Evolutionary conservation across 1,284 basidiomycete genomes (phyloP), one percentile per base, ranked within the genome.

Genomic region (Trametes sp.): DNA sequence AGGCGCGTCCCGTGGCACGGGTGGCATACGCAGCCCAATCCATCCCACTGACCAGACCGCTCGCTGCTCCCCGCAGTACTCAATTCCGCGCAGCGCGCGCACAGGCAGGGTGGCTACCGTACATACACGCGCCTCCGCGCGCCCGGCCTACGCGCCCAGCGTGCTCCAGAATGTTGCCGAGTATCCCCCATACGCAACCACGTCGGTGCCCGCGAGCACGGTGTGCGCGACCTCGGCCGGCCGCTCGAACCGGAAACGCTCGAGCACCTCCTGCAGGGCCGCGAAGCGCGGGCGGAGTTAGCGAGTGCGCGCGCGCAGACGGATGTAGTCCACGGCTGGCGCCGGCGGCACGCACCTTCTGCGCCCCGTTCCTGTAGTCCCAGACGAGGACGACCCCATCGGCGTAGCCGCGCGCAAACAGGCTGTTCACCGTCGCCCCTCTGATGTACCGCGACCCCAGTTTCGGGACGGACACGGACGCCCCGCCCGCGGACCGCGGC

Each of bases 371-470:
- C 19, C 84, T 77, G 70, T 78, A 81, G 69, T 86, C 84, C 83
- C 84, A 87, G 24, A 84, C 66, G 13, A 77, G 69, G 28, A 85
- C 76, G 21, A 54, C 28, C 64, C 80, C 81, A 67, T 86, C 83
- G 49, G 74, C 69, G 70, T 77, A 82, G 21, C 82, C 81, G 59
- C 79, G 81, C 33, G 74, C 80, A 70, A 84, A 85, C 59, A 81
- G 76, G 45, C 74, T 74, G 59, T 77, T 70, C 62, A 70, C 65
- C 36, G 75, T 62, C 48, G 73, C 72, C 35, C 73, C 74, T 54
- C 70, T 73, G 29, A 64, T 59, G 64, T 69, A 73, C n/a, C 74
- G 66, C 42, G 63, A 64, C 19, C 66, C 70, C 28, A 24, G 29
- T 42, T 61, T 64, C 59, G 62, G 46, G 29, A 29, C n/a, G 48